Conservation (phyloP, 148 eudicot genomes). For the Nepenthes mirabilis region DNA sequence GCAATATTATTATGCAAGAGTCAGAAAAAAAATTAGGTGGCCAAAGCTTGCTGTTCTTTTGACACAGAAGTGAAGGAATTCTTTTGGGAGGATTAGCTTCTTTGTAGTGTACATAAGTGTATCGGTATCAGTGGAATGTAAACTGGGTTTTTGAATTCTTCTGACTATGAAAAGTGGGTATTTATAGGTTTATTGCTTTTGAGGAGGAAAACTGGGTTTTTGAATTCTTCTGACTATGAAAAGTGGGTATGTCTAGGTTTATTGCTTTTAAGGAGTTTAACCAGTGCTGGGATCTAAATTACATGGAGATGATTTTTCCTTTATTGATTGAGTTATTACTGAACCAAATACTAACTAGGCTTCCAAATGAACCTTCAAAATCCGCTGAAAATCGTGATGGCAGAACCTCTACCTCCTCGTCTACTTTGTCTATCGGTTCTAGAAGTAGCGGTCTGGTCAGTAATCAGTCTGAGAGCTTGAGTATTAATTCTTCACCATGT, state of each 20-base stretch:
- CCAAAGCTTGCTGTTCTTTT: too few species aligned
- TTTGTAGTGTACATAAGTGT: too few species aligned
- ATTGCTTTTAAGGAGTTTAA: background rate
- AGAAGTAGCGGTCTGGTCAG: background rate
- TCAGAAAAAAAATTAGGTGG: too few species aligned
- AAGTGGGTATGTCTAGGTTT: background rate
- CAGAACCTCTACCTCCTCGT: slow-evolving; percentile 3
- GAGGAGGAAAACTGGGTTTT: too few species aligned
- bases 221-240: too few species aligned
- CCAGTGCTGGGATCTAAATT: background rate
- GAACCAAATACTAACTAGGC: slow-evolving; percentile 3
- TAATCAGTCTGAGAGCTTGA: background rate
- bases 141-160: too few species aligned
- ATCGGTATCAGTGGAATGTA: too few species aligned
- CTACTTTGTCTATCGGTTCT: background rate
- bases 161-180: too few species aligned
- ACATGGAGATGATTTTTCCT: background rate
- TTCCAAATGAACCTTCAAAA: slow-evolving; percentile 3
- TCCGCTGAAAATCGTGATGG: slow-evolving; percentile 8
- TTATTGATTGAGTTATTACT: background rate
- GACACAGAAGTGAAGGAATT: too few species aligned
- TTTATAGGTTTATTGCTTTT: too few species aligned
- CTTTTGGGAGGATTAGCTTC: too few species aligned
- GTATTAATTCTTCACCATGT: background rate
- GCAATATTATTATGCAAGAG: too few species aligned